These are phyloP conservation scores for Candida fluviatilis DNA, from an alignment of 805 yeast species.

Conservation along the genomic window DNA sequence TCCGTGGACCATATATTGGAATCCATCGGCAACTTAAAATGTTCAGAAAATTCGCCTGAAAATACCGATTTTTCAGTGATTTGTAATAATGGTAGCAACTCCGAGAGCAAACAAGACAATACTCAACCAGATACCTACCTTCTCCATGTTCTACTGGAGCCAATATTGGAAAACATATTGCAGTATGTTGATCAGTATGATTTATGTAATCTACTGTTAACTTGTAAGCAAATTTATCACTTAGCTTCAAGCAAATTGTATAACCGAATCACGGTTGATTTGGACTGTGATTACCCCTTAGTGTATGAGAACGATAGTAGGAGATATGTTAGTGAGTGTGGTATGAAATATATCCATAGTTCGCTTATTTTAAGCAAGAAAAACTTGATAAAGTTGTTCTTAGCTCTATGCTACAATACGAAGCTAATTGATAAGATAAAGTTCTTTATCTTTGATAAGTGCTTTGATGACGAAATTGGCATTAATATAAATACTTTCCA, in stretches of 20 bases:
- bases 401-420: conserved; percentile 15
- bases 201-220: conserved; percentile 19
- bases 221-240: conserved; percentile 18
- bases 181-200: conserved; percentile 28
- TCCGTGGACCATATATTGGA: neutral
- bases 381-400: conserved; percentile 16
- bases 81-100: neutral
- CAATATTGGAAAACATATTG: neutral
- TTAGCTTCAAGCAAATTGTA: conserved; percentile 23
- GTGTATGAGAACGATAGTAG: conserved; percentile 12
- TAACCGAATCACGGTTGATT: conserved; percentile 24
- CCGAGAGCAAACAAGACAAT: neutral
- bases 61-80: neutral
- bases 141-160: neutral
- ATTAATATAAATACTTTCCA: conserved; percentile 16
- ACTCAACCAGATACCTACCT: neutral
- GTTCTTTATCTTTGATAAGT: conserved; percentile 32
- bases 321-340: conserved; percentile 22
- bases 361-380: conserved; percentile 19
- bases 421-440: conserved; percentile 18
- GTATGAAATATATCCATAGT: conserved; percentile 26
- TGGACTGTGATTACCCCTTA: conserved; percentile 25
- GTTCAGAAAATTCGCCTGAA: neutral
- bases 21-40: neutral
- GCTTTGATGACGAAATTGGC: conserved; percentile 11